Evolutionary conservation across 1,284 basidiomycete species (phyloP).

Genomic region (Anthracocystis walkeri): DNA sequence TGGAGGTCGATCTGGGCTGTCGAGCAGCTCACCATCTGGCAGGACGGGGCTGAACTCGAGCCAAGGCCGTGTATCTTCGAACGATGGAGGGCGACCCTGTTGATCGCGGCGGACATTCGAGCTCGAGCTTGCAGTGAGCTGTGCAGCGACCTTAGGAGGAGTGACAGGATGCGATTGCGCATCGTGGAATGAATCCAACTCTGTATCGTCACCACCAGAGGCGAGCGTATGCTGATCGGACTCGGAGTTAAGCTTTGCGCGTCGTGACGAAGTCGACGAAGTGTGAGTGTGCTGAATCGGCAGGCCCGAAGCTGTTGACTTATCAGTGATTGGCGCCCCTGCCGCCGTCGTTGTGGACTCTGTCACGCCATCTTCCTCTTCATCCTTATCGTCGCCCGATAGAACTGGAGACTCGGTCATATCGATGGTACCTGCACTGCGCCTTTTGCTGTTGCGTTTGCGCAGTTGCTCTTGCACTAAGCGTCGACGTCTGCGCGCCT

Average conservation of each 20-base stretch:
- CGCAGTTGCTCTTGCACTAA: conserved; percentile 43
- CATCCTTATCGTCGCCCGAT: conserved; percentile 12
- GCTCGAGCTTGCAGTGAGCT: not conserved
- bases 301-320: conserved; percentile 1
- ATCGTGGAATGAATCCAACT: conserved; percentile 11
- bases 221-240: conserved; percentile 3
- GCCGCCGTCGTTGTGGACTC: not conserved
- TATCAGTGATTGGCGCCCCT: not conserved
- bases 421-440: conserved; percentile 23
- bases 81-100: conserved; percentile 15
- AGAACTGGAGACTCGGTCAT: conserved; percentile 5
- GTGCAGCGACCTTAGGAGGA: conserved; percentile 12
- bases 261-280: conserved; percentile 7
- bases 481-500: conserved; percentile 25
- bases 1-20: conserved; percentile 13
- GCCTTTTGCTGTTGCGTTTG: conserved; percentile 36
- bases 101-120: not conserved
- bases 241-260: conserved; percentile 6
- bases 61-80: conserved; percentile 45
- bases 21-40: conserved; percentile 33
- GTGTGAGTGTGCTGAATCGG: conserved; percentile 6
- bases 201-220: not conserved
- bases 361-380: not conserved
- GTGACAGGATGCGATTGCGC: conserved; percentile 17
- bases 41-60: conserved; percentile 48